Percentiles rank a stretch among this genome's conserved stretches.
phyloP scores from a whole-genome alignment of 2,329 filamentous ascomycete species.

The Allantophomopsis lycopodina region DNA sequence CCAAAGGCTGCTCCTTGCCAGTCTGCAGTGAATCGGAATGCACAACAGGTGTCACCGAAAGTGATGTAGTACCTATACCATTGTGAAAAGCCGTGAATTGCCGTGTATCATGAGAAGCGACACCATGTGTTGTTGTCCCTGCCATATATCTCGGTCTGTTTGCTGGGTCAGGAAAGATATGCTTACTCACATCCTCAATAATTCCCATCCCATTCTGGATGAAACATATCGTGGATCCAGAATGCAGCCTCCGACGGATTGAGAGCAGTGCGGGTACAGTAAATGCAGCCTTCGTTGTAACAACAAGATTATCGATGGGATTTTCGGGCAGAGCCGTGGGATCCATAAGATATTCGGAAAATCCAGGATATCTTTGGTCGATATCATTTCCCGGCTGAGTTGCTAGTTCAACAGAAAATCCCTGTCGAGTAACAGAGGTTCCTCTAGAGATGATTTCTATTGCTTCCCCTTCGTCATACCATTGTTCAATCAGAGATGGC shows the following conservation, averaged over 20 bases:
- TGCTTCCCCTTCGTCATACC: constrained; percentile 29
- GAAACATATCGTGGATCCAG: constrained; percentile 59
- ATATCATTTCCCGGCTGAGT: constrained; percentile 1
- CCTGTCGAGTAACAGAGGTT: constrained; percentile 20
- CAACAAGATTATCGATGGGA: constrained; percentile 55
- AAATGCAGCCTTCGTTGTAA: constrained; percentile 48
- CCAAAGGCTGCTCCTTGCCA: constrained; percentile 4
- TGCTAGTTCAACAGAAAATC: constrained; percentile 16
- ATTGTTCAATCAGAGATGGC: constrained; percentile 25
- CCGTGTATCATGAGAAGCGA: constrained; percentile 26
- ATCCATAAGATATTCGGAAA: constrained; percentile 8
- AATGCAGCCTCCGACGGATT: constrained; percentile 52
- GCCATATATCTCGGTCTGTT: constrained; percentile 60
- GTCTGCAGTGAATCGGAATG: neutral
- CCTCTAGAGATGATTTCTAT: constrained; percentile 30
- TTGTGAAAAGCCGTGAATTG: constrained; percentile 25
- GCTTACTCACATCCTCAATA: constrained; percentile 60
- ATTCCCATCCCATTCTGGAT: constrained; percentile 74
- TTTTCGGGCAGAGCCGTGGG: constrained; percentile 14
- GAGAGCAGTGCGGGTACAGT: constrained; percentile 41
- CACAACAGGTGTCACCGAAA: constrained; percentile 16
- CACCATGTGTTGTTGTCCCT: constrained; percentile 17
- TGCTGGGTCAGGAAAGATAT: constrained; percentile 53
- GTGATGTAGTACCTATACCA: constrained; percentile 18
- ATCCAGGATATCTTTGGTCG: constrained; percentile 11